Evolutionary conservation across 2,329 filamentous ascomycete species (phyloP), one percentile per base, ranked within the genome.

Genomic region (Claviceps spartinae): DNA sequence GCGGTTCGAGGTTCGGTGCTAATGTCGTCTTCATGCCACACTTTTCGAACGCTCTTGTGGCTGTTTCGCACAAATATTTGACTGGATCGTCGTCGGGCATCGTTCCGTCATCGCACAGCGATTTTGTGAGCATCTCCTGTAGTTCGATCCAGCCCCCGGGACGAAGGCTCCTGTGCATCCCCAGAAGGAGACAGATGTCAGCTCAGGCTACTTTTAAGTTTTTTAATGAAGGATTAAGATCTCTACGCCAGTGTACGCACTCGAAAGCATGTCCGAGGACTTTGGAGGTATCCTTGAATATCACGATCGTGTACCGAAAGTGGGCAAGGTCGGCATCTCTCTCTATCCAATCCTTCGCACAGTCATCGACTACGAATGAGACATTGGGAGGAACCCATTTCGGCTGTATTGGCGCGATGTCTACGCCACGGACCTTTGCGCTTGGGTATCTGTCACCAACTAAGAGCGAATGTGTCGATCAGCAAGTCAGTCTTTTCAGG

Each of bases 121-220:
- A 58, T 20, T 54, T 58, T 43, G 59, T 61, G 48, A 66, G 62
- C 37, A 68, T 58, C 41, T 72, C 70, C 37, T 69, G 65, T n/a
- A 71, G 61, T 57, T 74, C 71, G 26, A 74, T 60, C 64, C 69
- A 72, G 46, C 71, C 71, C 41, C 72, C 71, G 1, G 72, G 71
- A 30, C 63, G 62, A 1, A 72, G 57, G 51, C 53, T 55, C 43
- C 52, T 55, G 26, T n/a, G 13, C 26, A 30, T 30, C 7, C 7
- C 2, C 7, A 26, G 43, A 7, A n/a, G 7, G n/a, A 42, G 44
- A n/a, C n/a, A 18, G 42, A 18, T 13, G 34, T 37, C 43, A 44
- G 6, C 41, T 50, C 22, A 50, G 34, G 13, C 34, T 42, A 6
- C 16, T 24, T 41, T 22, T 9, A 4, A 8, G 8, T 8, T 14